Evolutionary conservation across 352 stramenopile genomes (phyloP).

Genomic region (Globisporangium ultimum): DNA sequence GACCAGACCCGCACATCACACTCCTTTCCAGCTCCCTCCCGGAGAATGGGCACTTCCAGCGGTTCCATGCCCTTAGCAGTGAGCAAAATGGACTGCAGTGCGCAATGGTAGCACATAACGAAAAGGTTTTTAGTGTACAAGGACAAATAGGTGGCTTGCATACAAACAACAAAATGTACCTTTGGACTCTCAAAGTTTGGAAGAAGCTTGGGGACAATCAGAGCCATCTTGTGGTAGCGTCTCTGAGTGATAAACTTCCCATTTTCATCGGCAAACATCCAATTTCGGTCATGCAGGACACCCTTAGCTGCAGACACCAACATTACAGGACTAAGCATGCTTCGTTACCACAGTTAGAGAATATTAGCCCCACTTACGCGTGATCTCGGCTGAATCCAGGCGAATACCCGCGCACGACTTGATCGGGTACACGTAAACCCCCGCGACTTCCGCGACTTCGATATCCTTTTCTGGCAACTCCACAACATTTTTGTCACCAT

Average conservation of each 20-base stretch:
- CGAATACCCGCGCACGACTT: slow-evolving; percentile 78
- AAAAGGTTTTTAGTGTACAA: not conserved
- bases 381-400: slow-evolving; percentile 40
- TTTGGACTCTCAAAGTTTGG: slow-evolving; percentile 41
- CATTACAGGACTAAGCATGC: too few species aligned
- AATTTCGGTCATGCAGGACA: slow-evolving; percentile 67
- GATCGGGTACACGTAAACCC: slow-evolving; percentile 78
- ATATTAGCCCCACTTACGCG: slow-evolving; percentile 9
- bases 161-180: slow-evolving; percentile 13
- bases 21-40: slow-evolving; percentile 24
- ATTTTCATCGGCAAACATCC: slow-evolving; percentile 69
- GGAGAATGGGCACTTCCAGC: slow-evolving; percentile 51
- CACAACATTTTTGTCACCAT: slow-evolving; percentile 5
- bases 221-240: slow-evolving; percentile 56
- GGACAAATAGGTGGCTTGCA: not conserved
- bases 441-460: slow-evolving; percentile 28
- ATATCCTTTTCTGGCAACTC: slow-evolving; percentile 22
- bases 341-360: not conserved
- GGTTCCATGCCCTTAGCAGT: slow-evolving; percentile 58
- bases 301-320: slow-evolving; percentile 35
- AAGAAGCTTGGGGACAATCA: slow-evolving; percentile 55
- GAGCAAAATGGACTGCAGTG: slow-evolving; percentile 39
- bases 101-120: not conserved
- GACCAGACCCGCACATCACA: slow-evolving; percentile 57
- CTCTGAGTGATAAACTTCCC: slow-evolving; percentile 74